phyloP scores from a whole-genome alignment of 208 protist genomes.

The Leishmania arabica region DNA sequence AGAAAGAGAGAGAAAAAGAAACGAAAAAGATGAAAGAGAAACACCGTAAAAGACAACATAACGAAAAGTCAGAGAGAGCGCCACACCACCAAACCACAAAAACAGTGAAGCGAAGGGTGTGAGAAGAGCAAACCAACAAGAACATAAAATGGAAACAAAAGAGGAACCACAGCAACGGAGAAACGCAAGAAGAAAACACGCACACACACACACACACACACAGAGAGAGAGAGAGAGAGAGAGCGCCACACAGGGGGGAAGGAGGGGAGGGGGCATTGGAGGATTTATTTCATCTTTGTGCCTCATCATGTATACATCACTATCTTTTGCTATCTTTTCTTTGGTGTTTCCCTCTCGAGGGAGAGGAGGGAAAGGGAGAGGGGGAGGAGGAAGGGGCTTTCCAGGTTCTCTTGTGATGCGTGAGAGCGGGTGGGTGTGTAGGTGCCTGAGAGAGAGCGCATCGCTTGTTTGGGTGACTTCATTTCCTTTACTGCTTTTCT shows the following conservation, averaged over 20 bases:
- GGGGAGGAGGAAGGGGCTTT: neutral
- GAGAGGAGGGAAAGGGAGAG: neutral
- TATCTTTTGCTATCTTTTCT: neutral
- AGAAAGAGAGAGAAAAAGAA: neutral
- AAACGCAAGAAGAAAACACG: too few relatives aligned
- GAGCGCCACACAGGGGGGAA: neutral
- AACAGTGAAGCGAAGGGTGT: neutral
- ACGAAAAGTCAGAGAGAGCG: neutral
- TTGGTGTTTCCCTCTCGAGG: neutral
- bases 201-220: neutral
- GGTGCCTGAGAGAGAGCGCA: neutral
- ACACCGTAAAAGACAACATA: neutral
- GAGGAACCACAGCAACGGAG: too few relatives aligned
- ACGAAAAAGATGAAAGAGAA: neutral
- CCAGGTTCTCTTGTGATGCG: neutral
- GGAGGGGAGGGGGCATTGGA: neutral
- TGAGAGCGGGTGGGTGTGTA: neutral
- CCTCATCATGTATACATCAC: constrained; percentile 9
- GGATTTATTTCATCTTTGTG: neutral
- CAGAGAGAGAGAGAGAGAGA: neutral
- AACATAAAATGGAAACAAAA: neutral
- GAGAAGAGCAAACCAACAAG: neutral
- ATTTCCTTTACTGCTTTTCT: neutral
- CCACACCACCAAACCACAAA: neutral
- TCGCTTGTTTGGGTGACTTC: neutral